Conservation (phyloP, 768 basidiomycete species). For the Lactarius pseudohatsudake region DNA sequence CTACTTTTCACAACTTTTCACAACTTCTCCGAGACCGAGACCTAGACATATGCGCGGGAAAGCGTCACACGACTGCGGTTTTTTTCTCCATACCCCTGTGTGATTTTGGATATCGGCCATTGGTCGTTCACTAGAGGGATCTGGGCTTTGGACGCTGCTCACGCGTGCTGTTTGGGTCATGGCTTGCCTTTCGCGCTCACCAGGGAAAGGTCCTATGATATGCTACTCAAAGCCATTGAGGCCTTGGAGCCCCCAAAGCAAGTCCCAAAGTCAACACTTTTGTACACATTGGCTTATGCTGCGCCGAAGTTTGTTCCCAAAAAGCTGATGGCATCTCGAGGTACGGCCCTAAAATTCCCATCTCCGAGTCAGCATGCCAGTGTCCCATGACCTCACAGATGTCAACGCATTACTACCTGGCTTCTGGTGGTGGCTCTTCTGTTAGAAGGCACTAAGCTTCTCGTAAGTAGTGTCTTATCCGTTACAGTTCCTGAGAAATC, state of each 20-base stretch:
- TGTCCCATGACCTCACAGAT: neutral
- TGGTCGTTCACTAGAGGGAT: neutral
- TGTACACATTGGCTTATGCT: neutral
- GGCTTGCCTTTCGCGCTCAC: neutral
- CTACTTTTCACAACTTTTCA: conserved; percentile 45
- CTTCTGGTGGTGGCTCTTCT: neutral
- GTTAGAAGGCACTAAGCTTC: neutral
- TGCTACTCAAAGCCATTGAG: neutral
- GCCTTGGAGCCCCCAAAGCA: neutral
- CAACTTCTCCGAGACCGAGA: conserved; percentile 39
- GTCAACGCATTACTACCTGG: neutral
- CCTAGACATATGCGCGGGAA: neutral
- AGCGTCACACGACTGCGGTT: neutral
- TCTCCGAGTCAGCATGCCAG: neutral
- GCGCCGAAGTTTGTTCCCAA: neutral
- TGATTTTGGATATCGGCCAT: neutral
- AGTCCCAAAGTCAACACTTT: neutral
- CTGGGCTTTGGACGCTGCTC: neutral
- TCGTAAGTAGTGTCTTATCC: neutral
- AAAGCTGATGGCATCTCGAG: neutral
- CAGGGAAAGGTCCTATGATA: neutral
- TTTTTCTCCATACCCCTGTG: neutral
- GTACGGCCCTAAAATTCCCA: neutral
- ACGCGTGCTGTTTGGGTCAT: neutral
- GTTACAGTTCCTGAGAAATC: too few species aligned